Evolutionary conservation across 2,329 filamentous ascomycete species (phyloP).

Genomic region (Pseudogymnoascus sp.): DNA sequence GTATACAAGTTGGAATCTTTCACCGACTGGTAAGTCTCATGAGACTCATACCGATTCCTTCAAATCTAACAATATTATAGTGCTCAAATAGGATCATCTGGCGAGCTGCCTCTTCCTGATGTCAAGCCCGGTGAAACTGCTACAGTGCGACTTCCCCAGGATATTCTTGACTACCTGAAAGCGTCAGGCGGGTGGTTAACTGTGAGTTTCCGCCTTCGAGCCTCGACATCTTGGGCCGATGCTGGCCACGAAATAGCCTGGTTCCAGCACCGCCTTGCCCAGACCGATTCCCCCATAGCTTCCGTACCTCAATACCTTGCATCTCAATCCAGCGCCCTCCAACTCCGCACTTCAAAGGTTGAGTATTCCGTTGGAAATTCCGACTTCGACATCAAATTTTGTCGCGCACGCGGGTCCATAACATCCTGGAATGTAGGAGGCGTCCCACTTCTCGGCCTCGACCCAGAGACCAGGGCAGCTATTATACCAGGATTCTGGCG

Average conservation of each 20-base stretch:
- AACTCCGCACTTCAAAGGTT: conserved; percentile 16
- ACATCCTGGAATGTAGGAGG: conserved; percentile 34
- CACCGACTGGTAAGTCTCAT: conserved; percentile 31
- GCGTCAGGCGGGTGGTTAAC: conserved; percentile 36
- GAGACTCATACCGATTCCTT: not conserved
- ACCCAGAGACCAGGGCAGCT: conserved; percentile 31
- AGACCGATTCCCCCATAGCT: not conserved
- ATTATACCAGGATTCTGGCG: conserved; percentile 49
- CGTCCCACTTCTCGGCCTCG: conserved; percentile 29
- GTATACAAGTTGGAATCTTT: conserved; percentile 38
- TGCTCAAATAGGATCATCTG: conserved; percentile 27
- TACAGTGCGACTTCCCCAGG: conserved; percentile 28
- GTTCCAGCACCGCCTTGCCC: conserved; percentile 20
- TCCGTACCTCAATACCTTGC: conserved; percentile 15
- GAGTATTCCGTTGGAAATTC: conserved; percentile 25
- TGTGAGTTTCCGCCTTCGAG: conserved; percentile 35
- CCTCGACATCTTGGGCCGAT: conserved; percentile 41
- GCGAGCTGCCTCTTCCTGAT: conserved; percentile 33
- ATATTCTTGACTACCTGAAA: conserved; percentile 14
- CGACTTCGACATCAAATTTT: conserved; percentile 36
- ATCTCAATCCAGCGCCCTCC: conserved; percentile 10
- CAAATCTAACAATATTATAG: conserved; percentile 13
- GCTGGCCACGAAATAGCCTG: conserved; percentile 47
- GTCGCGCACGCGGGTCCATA: conserved; percentile 36
- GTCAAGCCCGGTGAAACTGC: conserved; percentile 32